These are phyloP conservation scores for Penicillium sp. DNA, from an alignment of 2,329 filamentous ascomycete genomes.

Conservation along the genomic window DNA sequence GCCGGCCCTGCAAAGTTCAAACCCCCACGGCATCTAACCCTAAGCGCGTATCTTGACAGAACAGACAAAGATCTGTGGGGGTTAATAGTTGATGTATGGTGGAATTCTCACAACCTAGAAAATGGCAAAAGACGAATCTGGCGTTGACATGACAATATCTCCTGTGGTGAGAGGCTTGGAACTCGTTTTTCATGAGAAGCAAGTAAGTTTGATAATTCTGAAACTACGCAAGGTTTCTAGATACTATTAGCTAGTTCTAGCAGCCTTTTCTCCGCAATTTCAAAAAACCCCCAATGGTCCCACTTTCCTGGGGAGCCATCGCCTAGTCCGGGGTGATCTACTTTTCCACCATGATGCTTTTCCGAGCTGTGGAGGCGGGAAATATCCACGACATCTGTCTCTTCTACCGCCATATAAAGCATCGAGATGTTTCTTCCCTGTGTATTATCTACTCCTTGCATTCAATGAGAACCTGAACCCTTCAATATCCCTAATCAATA, in stretches of 20 bases:
- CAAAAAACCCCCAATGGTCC: not conserved
- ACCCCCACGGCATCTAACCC: no score
- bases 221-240: not conserved
- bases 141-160: not conserved
- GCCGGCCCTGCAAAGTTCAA: no score
- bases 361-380: not conserved
- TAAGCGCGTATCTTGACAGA: not conserved
- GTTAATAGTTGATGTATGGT: not conserved
- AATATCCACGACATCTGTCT: not conserved
- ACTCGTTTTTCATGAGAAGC: not conserved
- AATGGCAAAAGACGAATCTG: not conserved
- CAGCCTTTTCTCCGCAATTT: not conserved
- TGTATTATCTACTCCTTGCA: not conserved
- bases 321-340: not conserved
- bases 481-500: not conserved
- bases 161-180: not conserved
- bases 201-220: not conserved
- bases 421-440: not conserved
- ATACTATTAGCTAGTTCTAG: not conserved
- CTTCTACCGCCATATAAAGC: slow-evolving; percentile 4
- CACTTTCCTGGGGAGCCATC: not conserved
- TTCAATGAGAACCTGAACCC: not conserved
- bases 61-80: not conserved
- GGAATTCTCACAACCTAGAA: not conserved
- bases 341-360: slow-evolving; percentile 10